phyloP scores from a whole-genome alignment of 2,329 filamentous ascomycete genomes.

The Exophiala xenobiotica region DNA sequence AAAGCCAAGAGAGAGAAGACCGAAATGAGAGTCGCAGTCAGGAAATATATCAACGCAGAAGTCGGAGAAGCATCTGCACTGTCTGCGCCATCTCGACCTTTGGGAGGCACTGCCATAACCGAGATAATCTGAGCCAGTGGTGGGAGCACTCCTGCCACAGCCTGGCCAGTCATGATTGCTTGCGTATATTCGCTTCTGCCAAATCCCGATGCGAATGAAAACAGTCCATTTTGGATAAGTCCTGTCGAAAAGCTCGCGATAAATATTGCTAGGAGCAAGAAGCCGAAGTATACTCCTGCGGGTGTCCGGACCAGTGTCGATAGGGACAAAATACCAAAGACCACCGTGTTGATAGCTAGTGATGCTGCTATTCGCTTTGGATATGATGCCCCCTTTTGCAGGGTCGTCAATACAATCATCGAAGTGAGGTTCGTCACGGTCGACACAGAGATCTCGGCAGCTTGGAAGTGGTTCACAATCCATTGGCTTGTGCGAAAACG shows the following conservation, averaged over 20 bases:
- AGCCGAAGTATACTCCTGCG: constrained; percentile 69
- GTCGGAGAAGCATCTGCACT: constrained; percentile 54
- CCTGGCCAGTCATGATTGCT: constrained; percentile 93
- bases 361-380: constrained; percentile 78
- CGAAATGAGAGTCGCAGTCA: constrained; percentile 79
- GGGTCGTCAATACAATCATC: constrained; percentile 73
- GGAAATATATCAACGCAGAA: constrained; percentile 86
- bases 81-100: constrained; percentile 38
- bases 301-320: constrained; percentile 72
- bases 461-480: constrained; percentile 81
- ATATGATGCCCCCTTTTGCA: constrained; percentile 82
- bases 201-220: constrained; percentile 86
- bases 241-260: constrained; percentile 76
- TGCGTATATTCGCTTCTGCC: constrained; percentile 87
- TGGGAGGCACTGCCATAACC: constrained; percentile 64
- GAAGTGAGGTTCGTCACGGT: constrained; percentile 77
- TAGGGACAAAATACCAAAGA: constrained; percentile 75
- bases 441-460: constrained; percentile 81
- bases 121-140: constrained; percentile 82
- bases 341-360: constrained; percentile 71
- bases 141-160: constrained; percentile 84
- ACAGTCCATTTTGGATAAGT: constrained; percentile 88
- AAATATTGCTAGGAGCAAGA: constrained; percentile 79
- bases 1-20: constrained; percentile 69
- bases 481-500: constrained; percentile 71